Conservation (phyloP, 1,139 yeast genomes). For the Blastobotrys aristatus region DNA sequence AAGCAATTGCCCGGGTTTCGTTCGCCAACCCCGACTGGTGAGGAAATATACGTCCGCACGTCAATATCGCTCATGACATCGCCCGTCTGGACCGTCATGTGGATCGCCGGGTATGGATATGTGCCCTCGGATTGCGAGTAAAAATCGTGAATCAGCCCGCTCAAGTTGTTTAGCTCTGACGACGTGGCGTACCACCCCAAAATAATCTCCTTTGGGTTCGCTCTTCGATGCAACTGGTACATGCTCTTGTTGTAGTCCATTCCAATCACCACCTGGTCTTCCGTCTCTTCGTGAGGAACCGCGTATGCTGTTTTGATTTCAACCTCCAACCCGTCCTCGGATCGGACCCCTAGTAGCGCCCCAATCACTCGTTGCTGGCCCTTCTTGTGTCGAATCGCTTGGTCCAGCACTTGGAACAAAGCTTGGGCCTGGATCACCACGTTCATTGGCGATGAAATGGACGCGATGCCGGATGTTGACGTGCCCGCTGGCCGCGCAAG, state of each 20-base stretch:
- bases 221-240: slow-evolving; percentile 68
- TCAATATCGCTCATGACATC: slow-evolving; percentile 40
- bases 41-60: slow-evolving; percentile 68
- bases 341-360: slow-evolving; percentile 72
- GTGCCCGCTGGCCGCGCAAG: slow-evolving; percentile 28
- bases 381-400: slow-evolving; percentile 44
- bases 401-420: slow-evolving; percentile 63
- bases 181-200: slow-evolving; percentile 87
- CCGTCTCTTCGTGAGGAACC: slow-evolving; percentile 79
- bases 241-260: slow-evolving; percentile 71
- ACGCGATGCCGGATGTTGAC: slow-evolving; percentile 26
- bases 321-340: slow-evolving; percentile 78
- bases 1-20: slow-evolving; percentile 58
- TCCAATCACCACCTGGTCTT: slow-evolving; percentile 67
- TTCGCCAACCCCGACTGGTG: slow-evolving; percentile 60
- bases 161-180: slow-evolving; percentile 60
- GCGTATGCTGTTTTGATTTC: slow-evolving; percentile 75
- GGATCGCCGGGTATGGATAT: slow-evolving; percentile 72
- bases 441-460: slow-evolving; percentile 28
- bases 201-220: slow-evolving; percentile 74
- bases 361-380: slow-evolving; percentile 68
- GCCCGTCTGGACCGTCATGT: slow-evolving; percentile 54
- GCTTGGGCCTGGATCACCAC: slow-evolving; percentile 53
- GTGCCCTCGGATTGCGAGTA: slow-evolving; percentile 62
- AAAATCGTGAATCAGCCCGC: slow-evolving; percentile 82